Percentiles rank a stretch among this genome's conserved stretches.
Evolutionary conservation across 805 yeast genomes (phyloP).

Genomic region (Debaryomyces maramus): DNA sequence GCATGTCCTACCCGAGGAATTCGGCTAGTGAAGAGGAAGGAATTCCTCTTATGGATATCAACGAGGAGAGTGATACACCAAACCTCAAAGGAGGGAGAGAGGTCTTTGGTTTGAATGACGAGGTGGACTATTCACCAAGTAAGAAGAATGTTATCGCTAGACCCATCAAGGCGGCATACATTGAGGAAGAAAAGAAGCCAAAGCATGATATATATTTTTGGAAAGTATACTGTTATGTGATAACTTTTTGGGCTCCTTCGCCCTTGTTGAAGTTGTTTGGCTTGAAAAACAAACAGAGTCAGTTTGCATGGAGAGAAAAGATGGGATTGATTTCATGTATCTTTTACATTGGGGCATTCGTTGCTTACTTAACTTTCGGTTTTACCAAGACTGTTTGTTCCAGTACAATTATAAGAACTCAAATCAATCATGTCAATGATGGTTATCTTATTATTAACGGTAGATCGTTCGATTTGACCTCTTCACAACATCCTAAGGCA

Average conservation of each 20-base stretch:
- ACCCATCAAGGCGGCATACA: constrained; percentile 8
- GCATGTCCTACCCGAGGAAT: background rate
- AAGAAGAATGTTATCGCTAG: constrained; percentile 26
- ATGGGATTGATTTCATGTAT: constrained; percentile 81
- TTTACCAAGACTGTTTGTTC: constrained; percentile 80
- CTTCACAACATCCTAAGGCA: constrained; percentile 78
- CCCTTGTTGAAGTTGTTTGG: constrained; percentile 72
- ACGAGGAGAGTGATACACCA: constrained; percentile 2
- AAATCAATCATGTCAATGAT: constrained; percentile 56
- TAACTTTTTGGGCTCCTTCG: constrained; percentile 93
- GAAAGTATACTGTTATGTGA: constrained; percentile 73
- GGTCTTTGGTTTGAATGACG: constrained; percentile 63
- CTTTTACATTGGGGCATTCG: constrained; percentile 66
- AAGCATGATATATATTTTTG: constrained; percentile 53
- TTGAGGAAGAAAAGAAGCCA: constrained; percentile 10
- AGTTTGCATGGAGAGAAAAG: constrained; percentile 96
- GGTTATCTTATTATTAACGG: constrained; percentile 80
- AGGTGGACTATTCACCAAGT: constrained; percentile 35
- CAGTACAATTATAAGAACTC: constrained; percentile 44
- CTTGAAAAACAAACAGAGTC: constrained; percentile 74
- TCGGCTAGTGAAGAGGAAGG: constrained; percentile 33
- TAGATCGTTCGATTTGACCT: constrained; percentile 67
- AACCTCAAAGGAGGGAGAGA: constrained; percentile 44
- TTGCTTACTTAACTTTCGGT: constrained; percentile 91
- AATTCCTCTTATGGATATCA: constrained; percentile 44